Percentiles rank a stretch among this genome's conserved stretches.
phyloP scores from a whole-genome alignment of 805 yeast species.

The Metschnikowia corniflorae region DNA sequence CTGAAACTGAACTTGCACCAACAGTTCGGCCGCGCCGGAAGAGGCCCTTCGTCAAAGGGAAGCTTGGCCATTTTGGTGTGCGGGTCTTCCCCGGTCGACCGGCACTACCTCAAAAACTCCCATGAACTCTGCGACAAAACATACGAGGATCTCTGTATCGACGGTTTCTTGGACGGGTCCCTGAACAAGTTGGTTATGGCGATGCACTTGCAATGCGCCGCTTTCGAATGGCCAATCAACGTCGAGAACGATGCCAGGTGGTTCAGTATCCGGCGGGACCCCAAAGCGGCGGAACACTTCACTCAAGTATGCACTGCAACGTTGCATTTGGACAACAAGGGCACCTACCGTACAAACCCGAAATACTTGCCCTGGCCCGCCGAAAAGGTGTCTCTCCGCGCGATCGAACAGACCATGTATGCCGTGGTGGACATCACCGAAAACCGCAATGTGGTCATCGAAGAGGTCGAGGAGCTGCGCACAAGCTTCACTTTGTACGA shows the following conservation, averaged over 20 bases:
- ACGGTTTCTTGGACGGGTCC: conserved; percentile 31
- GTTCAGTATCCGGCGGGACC: conserved; percentile 43
- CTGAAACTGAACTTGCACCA: conserved; percentile 87
- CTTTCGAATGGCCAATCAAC: conserved; percentile 72
- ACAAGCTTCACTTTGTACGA: conserved; percentile 85
- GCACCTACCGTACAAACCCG: conserved; percentile 31
- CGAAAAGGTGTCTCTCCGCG: conserved; percentile 70
- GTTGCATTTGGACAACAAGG: conserved; percentile 32
- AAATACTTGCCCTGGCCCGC: conserved; percentile 81
- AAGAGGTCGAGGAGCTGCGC: conserved; percentile 83
- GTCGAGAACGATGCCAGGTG: conserved; percentile 51
- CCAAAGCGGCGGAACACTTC: conserved; percentile 17
- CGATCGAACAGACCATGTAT: conserved; percentile 74
- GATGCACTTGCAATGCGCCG: conserved; percentile 92
- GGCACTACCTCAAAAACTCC: conserved; percentile 72
- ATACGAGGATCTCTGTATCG: conserved; percentile 42
- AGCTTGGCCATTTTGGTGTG: conserved; percentile 84
- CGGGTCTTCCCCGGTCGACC: conserved; percentile 81
- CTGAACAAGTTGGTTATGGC: conserved; percentile 51
- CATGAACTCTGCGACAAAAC: conserved; percentile 47
- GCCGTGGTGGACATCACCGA: conserved; percentile 91
- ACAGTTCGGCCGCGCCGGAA: conserved; percentile 96
- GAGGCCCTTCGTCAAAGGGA: conserved; percentile 65
- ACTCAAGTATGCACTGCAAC: conserved; percentile 34
- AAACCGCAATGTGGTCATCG: conserved; percentile 72